These are phyloP conservation scores for Galium porrigens DNA, from an alignment of 305 asterid genomes.

Conservation along the genomic window DNA sequence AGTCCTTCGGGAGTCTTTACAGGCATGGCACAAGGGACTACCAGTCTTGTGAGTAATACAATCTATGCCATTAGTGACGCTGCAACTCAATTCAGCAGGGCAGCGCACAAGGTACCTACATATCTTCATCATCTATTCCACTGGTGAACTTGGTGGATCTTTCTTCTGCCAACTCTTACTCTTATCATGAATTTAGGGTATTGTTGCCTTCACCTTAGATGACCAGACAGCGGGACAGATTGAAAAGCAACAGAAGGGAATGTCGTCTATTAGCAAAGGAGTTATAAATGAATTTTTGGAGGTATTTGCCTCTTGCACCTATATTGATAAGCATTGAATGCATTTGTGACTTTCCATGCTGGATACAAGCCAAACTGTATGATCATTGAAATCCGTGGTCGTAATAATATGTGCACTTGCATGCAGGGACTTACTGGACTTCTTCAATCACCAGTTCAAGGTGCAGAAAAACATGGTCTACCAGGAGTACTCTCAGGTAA, in stretches of 20 bases:
- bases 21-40: conserved; percentile 94
- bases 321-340: background rate
- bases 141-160: conserved; percentile 13
- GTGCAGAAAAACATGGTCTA: conserved; percentile 91
- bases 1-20: conserved; percentile 84
- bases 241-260: conserved; percentile 64
- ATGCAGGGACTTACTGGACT: conserved; percentile 90
- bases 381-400: background rate
- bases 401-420: conserved; percentile 5
- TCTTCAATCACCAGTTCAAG: conserved; percentile 87
- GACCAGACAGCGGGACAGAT: conserved; percentile 48
- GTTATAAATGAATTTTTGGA: conserved; percentile 82
- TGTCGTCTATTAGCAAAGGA: conserved; percentile 74
- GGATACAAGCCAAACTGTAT: background rate
- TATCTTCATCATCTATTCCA: conserved; percentile 16
- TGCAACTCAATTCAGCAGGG: conserved; percentile 91
- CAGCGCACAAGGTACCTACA: conserved; percentile 83
- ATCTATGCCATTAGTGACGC: conserved; percentile 95
- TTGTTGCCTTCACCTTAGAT: conserved; percentile 83
- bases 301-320: conserved; percentile 24
- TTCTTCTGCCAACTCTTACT: conserved; percentile 10
- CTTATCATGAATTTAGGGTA: conserved; percentile 46
- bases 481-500: conserved; percentile 91
- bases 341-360: background rate
- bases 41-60: conserved; percentile 85